Percentiles rank a stretch among this genome's conserved stretches.
phyloP scores from a whole-genome alignment of 768 basidiomycete genomes.

The Psilocybe subaeruginosa region DNA sequence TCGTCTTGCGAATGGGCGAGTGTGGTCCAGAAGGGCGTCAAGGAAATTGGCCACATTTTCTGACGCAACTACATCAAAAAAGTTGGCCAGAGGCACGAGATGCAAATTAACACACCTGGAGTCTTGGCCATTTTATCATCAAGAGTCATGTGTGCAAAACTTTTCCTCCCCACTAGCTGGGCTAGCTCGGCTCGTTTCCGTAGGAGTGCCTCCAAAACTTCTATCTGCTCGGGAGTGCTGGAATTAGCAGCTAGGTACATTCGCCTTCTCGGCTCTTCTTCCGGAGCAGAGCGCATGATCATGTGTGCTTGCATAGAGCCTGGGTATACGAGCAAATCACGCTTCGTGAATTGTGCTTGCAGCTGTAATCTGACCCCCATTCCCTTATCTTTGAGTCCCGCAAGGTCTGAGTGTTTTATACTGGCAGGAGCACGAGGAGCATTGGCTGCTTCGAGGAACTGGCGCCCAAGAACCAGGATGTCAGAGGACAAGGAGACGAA shows the following conservation, averaged over 20 bases:
- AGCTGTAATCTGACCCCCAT: constrained; percentile 75
- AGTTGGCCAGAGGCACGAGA: neutral
- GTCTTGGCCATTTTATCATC: constrained; percentile 97
- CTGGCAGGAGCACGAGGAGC: constrained; percentile 65
- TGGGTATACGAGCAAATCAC: constrained; percentile 79
- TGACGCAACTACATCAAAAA: constrained; percentile 24
- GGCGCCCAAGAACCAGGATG: constrained; percentile 84
- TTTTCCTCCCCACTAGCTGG: constrained; percentile 79
- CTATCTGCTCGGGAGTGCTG: constrained; percentile 74
- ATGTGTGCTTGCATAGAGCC: constrained; percentile 90
- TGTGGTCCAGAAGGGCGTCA: constrained; percentile 77
- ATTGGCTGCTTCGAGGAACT: constrained; percentile 75
- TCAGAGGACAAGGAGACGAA: constrained; percentile 92
- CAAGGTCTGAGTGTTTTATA: constrained; percentile 69
- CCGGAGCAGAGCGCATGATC: constrained; percentile 88
- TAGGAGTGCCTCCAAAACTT: constrained; percentile 76
- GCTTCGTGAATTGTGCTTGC: constrained; percentile 77
- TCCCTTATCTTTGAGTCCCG: constrained; percentile 75
- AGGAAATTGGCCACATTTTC: constrained; percentile 91
- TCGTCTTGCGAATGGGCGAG: constrained; percentile 71
- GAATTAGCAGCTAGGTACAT: constrained; percentile 84
- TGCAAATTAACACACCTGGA: constrained; percentile 55
- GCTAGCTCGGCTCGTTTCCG: constrained; percentile 82
- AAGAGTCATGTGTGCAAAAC: constrained; percentile 85
- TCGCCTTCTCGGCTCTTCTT: constrained; percentile 79